phyloP scores from a whole-genome alignment of 345 rosid genomes.

The Syzygium oleosum region DNA sequence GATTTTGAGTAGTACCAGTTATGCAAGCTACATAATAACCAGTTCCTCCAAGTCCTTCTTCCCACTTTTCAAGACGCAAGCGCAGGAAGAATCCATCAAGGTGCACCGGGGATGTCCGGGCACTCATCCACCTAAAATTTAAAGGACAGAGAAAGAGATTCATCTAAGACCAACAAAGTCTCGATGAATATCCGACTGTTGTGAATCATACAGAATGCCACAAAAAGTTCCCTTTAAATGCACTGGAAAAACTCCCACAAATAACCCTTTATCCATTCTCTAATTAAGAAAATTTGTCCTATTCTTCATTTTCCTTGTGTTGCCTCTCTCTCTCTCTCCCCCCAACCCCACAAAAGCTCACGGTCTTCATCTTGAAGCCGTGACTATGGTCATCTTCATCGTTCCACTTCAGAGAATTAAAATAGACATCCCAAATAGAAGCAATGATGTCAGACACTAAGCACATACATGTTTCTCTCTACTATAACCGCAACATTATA shows the following conservation, averaged over 20 bases:
- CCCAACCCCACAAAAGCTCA: neutral
- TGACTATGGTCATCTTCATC: neutral
- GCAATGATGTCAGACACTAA: neutral
- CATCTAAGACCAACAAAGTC: neutral
- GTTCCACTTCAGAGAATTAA: neutral
- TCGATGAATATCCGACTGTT: neutral
- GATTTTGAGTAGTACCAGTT: constrained; percentile 32
- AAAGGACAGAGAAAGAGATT: neutral
- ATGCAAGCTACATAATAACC: constrained; percentile 72
- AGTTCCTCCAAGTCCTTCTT: constrained; percentile 59
- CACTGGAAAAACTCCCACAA: neutral
- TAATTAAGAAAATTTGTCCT: neutral
- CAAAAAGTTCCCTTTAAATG: neutral
- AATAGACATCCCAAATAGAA: neutral
- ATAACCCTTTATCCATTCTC: neutral
- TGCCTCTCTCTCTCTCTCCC: neutral
- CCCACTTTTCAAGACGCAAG: constrained; percentile 75
- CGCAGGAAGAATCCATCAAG: constrained; percentile 80
- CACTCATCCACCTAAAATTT: constrained; percentile 52
- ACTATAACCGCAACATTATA: neutral
- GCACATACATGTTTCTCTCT: neutral
- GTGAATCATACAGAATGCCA: neutral
- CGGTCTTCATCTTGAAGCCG: neutral
- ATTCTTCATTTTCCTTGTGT: neutral
- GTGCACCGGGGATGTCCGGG: constrained; percentile 26